Percentiles rank a stretch among this genome's conserved stretches.
Conservation (phyloP, 129 eudicot genomes). For the Artemisia tridentata region DNA sequence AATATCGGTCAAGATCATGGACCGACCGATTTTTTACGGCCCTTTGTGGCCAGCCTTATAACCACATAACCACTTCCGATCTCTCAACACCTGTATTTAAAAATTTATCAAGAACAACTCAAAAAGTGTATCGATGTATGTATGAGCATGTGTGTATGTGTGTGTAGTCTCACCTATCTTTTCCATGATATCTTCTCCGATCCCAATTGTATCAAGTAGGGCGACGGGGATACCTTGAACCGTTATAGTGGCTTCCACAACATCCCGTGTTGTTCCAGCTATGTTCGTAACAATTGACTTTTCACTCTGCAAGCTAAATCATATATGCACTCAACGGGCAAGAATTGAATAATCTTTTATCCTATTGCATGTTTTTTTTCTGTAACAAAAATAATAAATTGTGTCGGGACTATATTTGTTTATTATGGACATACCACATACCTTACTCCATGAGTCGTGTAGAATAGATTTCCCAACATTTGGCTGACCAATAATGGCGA, state of each 20-base stretch:
- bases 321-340: constrained; percentile 34
- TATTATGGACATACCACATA: constrained; percentile 25
- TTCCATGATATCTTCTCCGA: constrained; percentile 83
- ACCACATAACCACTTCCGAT: constrained; percentile 88
- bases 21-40: too few species aligned
- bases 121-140: too few species aligned
- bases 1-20: too few species aligned
- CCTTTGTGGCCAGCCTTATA: too few species aligned
- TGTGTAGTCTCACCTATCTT: constrained; percentile 59
- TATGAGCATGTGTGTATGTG: too few species aligned
- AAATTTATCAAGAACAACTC: background rate
- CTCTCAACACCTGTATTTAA: constrained; percentile 77
- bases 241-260: constrained; percentile 76
- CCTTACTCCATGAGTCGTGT: constrained; percentile 99
- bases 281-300: constrained; percentile 89
- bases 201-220: constrained; percentile 93
- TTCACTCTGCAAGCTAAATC: constrained; percentile 95
- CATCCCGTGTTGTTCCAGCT: constrained; percentile 94
- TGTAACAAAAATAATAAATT: too few species aligned
- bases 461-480: constrained; percentile 99
- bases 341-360: background rate
- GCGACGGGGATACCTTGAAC: constrained; percentile 88
- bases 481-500: constrained; percentile 97
- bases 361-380: too few species aligned
- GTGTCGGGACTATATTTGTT: too few species aligned